Conservation (phyloP, 1,284 basidiomycete species). For the Afroboletus lepidellus region DNA sequence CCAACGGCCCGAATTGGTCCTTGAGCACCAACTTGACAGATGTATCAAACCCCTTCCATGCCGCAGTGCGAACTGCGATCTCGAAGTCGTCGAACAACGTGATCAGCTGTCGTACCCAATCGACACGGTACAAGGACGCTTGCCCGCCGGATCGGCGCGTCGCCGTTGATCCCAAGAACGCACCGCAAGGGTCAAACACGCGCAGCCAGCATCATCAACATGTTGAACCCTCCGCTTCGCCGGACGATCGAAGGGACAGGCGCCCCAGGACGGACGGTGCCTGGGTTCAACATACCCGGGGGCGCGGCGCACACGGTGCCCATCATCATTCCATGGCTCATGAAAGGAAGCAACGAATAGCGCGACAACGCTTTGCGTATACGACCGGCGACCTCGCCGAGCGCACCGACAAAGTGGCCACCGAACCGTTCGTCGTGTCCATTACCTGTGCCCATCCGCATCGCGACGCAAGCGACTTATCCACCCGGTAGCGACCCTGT, state of each 20-base stretch:
- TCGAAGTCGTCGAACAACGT: conserved; percentile 82
- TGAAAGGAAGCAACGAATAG: conserved; percentile 79
- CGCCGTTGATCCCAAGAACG: conserved; percentile 75
- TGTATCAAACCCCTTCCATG: conserved; percentile 81
- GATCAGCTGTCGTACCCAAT: conserved; percentile 95
- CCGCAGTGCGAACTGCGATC: conserved; percentile 75
- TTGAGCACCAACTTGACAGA: conserved; percentile 93
- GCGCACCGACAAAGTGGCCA: conserved; percentile 82
- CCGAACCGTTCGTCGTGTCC: conserved; percentile 96
- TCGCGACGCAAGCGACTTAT: conserved; percentile 85
- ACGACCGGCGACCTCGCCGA: conserved; percentile 95
- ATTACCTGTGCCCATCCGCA: conserved; percentile 94
- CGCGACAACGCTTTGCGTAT: conserved; percentile 91
- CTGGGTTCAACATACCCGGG: conserved; percentile 89
- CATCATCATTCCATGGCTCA: conserved; percentile 87
- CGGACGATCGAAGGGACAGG: conserved; percentile 88
- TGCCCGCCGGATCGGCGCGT: conserved; percentile 67
- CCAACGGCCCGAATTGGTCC: conserved; percentile 79
- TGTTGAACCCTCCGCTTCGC: too few species aligned
- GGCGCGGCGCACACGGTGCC: conserved; percentile 88
- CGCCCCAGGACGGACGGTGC: conserved; percentile 73
- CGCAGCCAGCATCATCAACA: too few species aligned
- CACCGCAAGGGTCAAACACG: too few species aligned
- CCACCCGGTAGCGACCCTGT: conserved; percentile 85
- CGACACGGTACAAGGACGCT: conserved; percentile 84